These are phyloP conservation scores for Cornus florida DNA, from an alignment of 148 eudicot species.

Conservation along the genomic window DNA sequence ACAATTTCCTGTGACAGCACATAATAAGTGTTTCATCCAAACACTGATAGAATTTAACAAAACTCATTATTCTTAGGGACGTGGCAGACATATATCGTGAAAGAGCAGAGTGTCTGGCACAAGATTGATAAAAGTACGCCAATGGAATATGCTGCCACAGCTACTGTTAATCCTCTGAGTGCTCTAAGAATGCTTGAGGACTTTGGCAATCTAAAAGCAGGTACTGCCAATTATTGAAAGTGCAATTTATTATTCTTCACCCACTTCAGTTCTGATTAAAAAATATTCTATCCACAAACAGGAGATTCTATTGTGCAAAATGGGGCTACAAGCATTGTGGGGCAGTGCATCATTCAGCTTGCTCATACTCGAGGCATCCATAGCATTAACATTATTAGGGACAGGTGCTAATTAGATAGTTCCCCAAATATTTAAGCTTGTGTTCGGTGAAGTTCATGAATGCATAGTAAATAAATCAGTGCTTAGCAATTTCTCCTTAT, in stretches of 20 bases:
- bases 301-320: constrained; percentile 95
- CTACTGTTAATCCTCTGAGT: constrained; percentile 84
- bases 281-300: constrained; percentile 17
- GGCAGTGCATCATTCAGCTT: constrained; percentile 92
- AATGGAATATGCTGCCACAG: constrained; percentile 82
- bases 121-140: constrained; percentile 69
- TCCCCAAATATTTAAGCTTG: constrained; percentile 2
- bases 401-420: constrained; percentile 55
- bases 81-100: constrained; percentile 86
- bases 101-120: constrained; percentile 82
- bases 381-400: constrained; percentile 79
- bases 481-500: neutral
- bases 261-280: constrained; percentile 12
- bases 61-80: constrained; percentile 47
- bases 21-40: neutral
- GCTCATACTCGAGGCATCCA: constrained; percentile 70
- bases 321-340: constrained; percentile 97
- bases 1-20: neutral
- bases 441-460: neutral
- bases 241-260: neutral
- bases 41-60: constrained; percentile 7
- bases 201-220: constrained; percentile 66
- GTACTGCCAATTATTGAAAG: constrained; percentile 23
- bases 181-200: constrained; percentile 86
- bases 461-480: neutral